Conservation (phyloP, 2,329 filamentous ascomycete species). For the Colletotrichum coccodes region DNA sequence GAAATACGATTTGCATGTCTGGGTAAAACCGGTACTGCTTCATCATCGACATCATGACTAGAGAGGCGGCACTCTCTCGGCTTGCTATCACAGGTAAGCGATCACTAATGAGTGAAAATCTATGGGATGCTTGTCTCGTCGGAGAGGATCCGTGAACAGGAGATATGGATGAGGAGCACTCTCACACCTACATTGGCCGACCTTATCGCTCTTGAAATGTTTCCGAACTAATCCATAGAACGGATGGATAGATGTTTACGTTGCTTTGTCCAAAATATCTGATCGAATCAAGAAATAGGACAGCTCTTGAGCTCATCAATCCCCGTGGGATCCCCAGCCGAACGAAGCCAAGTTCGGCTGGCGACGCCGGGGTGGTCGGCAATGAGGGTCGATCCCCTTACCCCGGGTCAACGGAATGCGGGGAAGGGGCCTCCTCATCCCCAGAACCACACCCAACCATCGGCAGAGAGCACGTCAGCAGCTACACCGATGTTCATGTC, state of each 20-base stretch:
- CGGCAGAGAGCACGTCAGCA: constrained; percentile 20
- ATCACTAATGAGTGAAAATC: too few relatives aligned
- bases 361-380: constrained; percentile 17
- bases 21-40: constrained; percentile 8
- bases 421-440: constrained; percentile 32
- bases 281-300: neutral
- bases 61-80: too few relatives aligned
- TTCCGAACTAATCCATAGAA: too few relatives aligned
- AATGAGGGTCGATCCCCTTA: constrained; percentile 16
- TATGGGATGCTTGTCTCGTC: neutral
- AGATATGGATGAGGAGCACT: too few relatives aligned
- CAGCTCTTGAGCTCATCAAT: neutral
- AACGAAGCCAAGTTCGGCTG: constrained; percentile 18
- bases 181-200: too few relatives aligned
- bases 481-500: neutral
- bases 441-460: neutral
- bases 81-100: neutral
- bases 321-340: constrained; percentile 3
- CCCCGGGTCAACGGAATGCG: constrained; percentile 36
- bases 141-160: too few relatives aligned
- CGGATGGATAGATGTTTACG: too few relatives aligned
- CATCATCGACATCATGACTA: neutral
- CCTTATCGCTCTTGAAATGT: too few relatives aligned
- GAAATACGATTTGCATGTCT: neutral
- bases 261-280: too few relatives aligned